Percentiles rank a stretch among this genome's conserved stretches.
Evolutionary conservation across 2,329 filamentous ascomycete species (phyloP).

Genomic region (Lasiodiplodia sp.): DNA sequence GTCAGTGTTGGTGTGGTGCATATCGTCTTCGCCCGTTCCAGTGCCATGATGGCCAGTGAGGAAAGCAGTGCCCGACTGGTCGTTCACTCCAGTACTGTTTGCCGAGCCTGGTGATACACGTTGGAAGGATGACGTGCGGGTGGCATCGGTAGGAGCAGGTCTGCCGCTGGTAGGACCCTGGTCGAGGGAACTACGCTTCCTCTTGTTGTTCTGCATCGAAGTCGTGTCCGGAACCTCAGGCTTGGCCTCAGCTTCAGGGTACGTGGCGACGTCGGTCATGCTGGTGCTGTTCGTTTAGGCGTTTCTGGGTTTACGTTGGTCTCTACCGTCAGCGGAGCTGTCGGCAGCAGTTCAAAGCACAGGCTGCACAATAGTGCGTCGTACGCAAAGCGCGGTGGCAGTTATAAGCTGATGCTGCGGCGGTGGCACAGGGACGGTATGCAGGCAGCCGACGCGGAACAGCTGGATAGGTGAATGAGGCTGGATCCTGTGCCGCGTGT

Average conservation of each 20-base stretch:
- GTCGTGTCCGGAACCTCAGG: conserved; percentile 39
- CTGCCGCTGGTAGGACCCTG: conserved; percentile 46
- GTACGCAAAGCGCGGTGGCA: conserved; percentile 34
- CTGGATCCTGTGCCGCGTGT: conserved; percentile 34
- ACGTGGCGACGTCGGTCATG: conserved; percentile 50
- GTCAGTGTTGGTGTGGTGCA: conserved; percentile 41
- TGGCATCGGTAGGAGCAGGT: conserved; percentile 40
- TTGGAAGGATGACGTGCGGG: conserved; percentile 30
- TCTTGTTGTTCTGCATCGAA: conserved; percentile 46
- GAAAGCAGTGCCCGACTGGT: conserved; percentile 48
- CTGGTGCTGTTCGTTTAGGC: not conserved
- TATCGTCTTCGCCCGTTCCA: conserved; percentile 49
- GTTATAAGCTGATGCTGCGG: conserved; percentile 33
- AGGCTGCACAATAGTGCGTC: conserved; percentile 24
- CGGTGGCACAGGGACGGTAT: conserved; percentile 35
- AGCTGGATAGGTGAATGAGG: conserved; percentile 31
- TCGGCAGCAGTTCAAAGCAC: not conserved
- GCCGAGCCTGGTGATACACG: conserved; percentile 34
- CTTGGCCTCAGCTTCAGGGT: conserved; percentile 45
- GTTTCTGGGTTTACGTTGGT: not conserved
- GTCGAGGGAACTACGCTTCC: conserved; percentile 56
- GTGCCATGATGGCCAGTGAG: conserved; percentile 50
- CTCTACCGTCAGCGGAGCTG: conserved; percentile 22
- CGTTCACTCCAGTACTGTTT: conserved; percentile 42
- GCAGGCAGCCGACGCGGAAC: conserved; percentile 36